phyloP scores from a whole-genome alignment of 192 early-diverging fungal genomes.

The Coemansia sp. region DNA sequence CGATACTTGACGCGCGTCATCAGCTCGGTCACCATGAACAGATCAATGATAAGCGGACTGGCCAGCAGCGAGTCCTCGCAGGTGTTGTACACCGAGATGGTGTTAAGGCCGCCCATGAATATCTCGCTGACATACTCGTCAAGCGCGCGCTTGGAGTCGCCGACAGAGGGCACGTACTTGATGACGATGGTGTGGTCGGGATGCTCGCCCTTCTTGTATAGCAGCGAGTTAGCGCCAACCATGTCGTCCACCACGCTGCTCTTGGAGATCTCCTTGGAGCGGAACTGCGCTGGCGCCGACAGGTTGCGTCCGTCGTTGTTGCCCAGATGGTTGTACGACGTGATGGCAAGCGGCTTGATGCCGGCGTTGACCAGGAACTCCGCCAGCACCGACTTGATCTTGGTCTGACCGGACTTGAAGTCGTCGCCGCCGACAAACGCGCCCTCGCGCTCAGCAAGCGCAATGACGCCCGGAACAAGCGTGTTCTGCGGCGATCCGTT shows the following conservation, averaged over 20 bases:
- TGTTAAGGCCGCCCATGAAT: constrained; percentile 97
- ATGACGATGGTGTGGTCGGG: constrained; percentile 93
- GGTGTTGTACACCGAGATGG: constrained; percentile 97
- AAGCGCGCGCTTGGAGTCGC: constrained; percentile 96
- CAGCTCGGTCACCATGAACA: constrained; percentile 93
- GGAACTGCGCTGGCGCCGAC: constrained; percentile 96
- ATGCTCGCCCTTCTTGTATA: constrained; percentile 81
- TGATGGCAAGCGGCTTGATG: constrained; percentile 96
- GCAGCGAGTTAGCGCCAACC: constrained; percentile 90
- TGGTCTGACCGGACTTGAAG: constrained; percentile 99
- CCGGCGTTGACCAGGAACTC: constrained; percentile 99
- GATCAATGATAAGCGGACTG: constrained; percentile 94
- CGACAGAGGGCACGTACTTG: constrained; percentile 97
- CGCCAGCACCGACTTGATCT: constrained; percentile 98
- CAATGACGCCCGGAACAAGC: constrained; percentile 93
- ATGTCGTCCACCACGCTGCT: constrained; percentile 99
- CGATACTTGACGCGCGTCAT: constrained; percentile 95
- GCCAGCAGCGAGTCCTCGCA: constrained; percentile 99
- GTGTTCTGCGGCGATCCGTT: constrained; percentile 99
- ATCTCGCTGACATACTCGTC: constrained; percentile 99
- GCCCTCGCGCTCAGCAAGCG: constrained; percentile 83
- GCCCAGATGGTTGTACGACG: constrained; percentile 97
- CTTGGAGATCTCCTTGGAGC: constrained; percentile 99
- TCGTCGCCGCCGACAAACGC: constrained; percentile 98
- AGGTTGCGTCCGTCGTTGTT: constrained; percentile 99